Evolutionary conservation across 192 early-diverging fungal species (phyloP).

Genomic region (Gaertneriomyces semiglobifer): DNA sequence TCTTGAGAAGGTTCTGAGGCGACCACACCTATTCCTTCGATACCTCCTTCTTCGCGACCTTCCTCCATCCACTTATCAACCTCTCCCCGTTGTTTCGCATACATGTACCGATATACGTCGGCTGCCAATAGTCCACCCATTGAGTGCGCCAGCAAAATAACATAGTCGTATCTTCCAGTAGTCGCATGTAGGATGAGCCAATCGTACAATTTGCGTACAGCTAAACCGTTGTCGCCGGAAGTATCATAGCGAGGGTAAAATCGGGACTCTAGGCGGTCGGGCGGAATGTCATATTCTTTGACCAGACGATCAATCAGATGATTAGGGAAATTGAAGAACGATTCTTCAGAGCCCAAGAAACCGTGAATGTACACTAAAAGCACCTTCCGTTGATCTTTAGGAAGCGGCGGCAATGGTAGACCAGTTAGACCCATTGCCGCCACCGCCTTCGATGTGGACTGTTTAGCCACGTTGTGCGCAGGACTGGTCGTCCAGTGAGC

Average conservation of each 20-base stretch:
- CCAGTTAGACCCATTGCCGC: too few relatives aligned
- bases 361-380: constrained; percentile 51
- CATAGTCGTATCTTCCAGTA: constrained; percentile 27
- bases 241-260: constrained; percentile 40
- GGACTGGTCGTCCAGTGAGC: too few relatives aligned
- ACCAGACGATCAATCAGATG: constrained; percentile 26
- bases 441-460: too few relatives aligned
- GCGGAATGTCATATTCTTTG: constrained; percentile 4
- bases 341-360: constrained; percentile 46
- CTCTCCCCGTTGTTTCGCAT: constrained; percentile 24
- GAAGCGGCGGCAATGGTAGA: constrained; percentile 14
- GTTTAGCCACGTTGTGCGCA: too few relatives aligned
- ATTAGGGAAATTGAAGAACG: constrained; percentile 39
- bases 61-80: constrained; percentile 14
- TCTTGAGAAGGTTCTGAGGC: neutral
- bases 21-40: neutral
- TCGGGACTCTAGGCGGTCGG: constrained; percentile 22
- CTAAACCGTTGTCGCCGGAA: constrained; percentile 32
- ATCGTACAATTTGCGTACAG: constrained; percentile 26
- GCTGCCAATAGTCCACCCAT: constrained; percentile 51
- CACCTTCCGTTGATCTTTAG: constrained; percentile 15
- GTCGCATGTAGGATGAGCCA: constrained; percentile 39
- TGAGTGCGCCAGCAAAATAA: constrained; percentile 46
- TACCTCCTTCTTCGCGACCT: neutral
- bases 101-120: constrained; percentile 38